Percentiles rank a stretch among this genome's conserved stretches.
Conservation (phyloP, 23 red algal species). For the Cyanidiococcus yangmingshanensis region DNA sequence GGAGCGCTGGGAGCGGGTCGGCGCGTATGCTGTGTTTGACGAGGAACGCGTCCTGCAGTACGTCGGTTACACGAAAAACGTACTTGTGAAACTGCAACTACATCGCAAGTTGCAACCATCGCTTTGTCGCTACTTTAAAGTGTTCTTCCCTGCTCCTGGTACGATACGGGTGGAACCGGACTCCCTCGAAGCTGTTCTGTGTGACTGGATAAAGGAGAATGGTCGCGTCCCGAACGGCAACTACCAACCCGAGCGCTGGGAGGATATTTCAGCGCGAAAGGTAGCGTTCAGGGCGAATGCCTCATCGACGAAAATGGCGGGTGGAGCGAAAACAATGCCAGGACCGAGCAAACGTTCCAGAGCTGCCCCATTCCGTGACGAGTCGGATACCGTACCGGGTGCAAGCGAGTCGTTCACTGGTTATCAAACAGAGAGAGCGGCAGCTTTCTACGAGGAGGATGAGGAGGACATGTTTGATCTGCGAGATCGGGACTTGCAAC, state of each 20-base stretch:
- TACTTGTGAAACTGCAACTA: conserved; percentile 35
- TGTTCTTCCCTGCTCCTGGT: not conserved
- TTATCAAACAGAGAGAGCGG: not conserved
- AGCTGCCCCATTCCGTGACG: not conserved
- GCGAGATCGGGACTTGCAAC: not conserved
- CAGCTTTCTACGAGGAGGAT: not conserved
- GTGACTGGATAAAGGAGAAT: conserved; percentile 61
- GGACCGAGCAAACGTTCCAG: not conserved
- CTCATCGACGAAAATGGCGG: not conserved
- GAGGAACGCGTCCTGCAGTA: conserved; percentile 18
- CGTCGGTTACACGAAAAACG: conserved; percentile 56
- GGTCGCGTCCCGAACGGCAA: conserved; percentile 49
- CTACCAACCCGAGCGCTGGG: conserved; percentile 12
- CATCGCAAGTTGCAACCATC: conserved; percentile 26
- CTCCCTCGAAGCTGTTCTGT: conserved; percentile 40
- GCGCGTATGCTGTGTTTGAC: conserved; percentile 51
- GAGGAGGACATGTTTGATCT: not conserved
- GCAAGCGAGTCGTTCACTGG: not conserved
- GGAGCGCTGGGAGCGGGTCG: not conserved
- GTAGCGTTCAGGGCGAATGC: not conserved
- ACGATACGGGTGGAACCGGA: conserved; percentile 25
- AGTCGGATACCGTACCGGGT: no score
- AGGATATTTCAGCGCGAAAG: not conserved
- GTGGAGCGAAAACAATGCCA: not conserved
- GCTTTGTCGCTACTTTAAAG: not conserved